Evolutionary conservation across 345 rosid species (phyloP).

Genomic region (Arabis hirsuta): DNA sequence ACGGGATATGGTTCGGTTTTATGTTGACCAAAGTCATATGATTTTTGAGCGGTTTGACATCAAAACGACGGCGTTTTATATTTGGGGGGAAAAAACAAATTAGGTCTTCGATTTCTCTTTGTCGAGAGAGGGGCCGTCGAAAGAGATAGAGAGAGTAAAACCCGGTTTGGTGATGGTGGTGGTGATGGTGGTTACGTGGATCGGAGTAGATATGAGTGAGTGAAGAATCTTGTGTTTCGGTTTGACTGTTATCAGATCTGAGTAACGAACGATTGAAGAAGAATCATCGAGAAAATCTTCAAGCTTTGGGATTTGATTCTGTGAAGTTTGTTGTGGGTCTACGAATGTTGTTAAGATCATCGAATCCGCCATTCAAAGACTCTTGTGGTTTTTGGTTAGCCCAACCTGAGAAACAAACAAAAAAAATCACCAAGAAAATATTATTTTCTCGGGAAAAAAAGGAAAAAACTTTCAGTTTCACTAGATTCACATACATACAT

Average conservation of each 20-base stretch:
- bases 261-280: slow-evolving; percentile 65
- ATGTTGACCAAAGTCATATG: too few species aligned
- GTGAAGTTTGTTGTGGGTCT: slow-evolving; percentile 51
- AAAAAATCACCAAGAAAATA: too few species aligned
- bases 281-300: slow-evolving; percentile 91
- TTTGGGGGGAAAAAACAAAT: too few species aligned
- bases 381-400: slow-evolving; percentile 54
- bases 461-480: too few species aligned
- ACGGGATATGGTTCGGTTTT: too few species aligned
- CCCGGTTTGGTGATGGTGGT: slow-evolving; percentile 39
- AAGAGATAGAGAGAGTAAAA: slow-evolving; percentile 44
- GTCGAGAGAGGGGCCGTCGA: too few species aligned
- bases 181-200: slow-evolving; percentile 45
- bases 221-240: slow-evolving; percentile 89
- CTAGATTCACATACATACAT: too few species aligned
- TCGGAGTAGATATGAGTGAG: slow-evolving; percentile 76
- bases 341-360: slow-evolving; percentile 53
- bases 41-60: too few species aligned
- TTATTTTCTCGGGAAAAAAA: too few species aligned
- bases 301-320: slow-evolving; percentile 68
- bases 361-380: slow-evolving; percentile 55
- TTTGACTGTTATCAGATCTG: slow-evolving; percentile 69
- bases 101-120: too few species aligned
- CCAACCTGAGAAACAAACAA: too few species aligned
- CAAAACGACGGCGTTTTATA: too few species aligned